Conservation (phyloP, 192 early-diverging fungal species). For the Mortierella alpina region DNA sequence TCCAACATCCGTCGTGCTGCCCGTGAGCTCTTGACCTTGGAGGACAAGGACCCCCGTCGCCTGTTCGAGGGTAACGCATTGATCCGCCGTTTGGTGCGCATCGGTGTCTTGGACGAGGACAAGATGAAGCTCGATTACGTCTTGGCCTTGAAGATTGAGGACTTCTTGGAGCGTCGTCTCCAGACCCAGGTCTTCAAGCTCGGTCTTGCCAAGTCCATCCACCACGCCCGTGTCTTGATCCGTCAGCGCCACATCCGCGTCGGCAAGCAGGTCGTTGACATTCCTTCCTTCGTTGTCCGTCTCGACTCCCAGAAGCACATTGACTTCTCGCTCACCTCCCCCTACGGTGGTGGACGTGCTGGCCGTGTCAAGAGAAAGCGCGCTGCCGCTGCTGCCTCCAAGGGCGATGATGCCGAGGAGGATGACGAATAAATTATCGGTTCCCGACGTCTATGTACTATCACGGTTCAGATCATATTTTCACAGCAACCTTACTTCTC, state of each 20-base stretch:
- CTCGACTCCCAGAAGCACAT: conserved; percentile 73
- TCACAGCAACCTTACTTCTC: too few relatives aligned
- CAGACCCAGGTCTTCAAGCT: conserved; percentile 99
- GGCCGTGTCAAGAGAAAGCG: conserved; percentile 98
- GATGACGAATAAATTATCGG: conserved; percentile 62
- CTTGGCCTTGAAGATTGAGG: conserved; percentile 95
- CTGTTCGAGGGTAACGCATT: conserved; percentile 99
- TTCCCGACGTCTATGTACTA: not conserved
- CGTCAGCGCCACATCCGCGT: conserved; percentile 98
- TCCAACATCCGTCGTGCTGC: conserved; percentile 99
- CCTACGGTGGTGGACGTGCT: conserved; percentile 97
- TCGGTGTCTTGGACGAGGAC: conserved; percentile 97
- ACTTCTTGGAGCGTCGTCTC: conserved; percentile 98
- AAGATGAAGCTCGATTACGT: conserved; percentile 99
- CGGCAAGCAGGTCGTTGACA: conserved; percentile 97
- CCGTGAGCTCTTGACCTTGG: conserved; percentile 97
- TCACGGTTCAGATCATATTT: too few relatives aligned
- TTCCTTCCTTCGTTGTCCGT: conserved; percentile 95
- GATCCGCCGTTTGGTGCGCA: conserved; percentile 97
- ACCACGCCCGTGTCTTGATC: conserved; percentile 99
- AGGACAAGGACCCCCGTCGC: conserved; percentile 96
- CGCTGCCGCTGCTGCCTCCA: conserved; percentile 73
- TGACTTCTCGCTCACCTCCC: conserved; percentile 84
- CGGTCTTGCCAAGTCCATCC: conserved; percentile 97
- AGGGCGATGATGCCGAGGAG: conserved; percentile 69